These are phyloP conservation scores for Podospora comata DNA, from an alignment of 495 filamentous ascomycete genomes.

Conservation along the genomic window DNA sequence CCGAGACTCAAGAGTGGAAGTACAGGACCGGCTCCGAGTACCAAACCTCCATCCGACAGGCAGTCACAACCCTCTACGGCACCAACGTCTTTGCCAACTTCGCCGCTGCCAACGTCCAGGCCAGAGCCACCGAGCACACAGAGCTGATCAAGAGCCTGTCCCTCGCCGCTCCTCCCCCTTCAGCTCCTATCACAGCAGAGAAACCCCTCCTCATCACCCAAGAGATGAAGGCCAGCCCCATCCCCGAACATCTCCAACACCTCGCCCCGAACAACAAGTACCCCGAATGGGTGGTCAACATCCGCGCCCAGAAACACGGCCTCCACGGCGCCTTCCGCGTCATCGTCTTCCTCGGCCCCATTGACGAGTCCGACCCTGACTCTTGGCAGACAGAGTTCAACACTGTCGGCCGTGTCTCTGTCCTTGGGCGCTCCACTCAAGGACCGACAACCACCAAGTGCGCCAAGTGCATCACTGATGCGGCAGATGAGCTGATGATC, in stretches of 20 bases:
- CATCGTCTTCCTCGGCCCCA: conserved; percentile 42
- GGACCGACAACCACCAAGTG: conserved; percentile 21
- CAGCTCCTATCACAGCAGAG: neutral
- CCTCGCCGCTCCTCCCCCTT: neutral
- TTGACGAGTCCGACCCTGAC: conserved; percentile 25
- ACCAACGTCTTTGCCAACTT: conserved; percentile 30
- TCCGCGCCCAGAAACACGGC: conserved; percentile 41
- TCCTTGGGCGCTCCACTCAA: conserved; percentile 33
- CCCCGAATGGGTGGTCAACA: conserved; percentile 44
- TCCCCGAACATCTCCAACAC: conserved; percentile 25
- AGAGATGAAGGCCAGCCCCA: conserved; percentile 11
- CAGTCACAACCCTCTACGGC: conserved; percentile 26
- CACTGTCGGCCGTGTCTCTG: conserved; percentile 40
- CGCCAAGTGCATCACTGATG: conserved; percentile 35
- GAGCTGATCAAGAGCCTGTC: neutral
- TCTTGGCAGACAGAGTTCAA: conserved; percentile 36
- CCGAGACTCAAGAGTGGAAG: conserved; percentile 46
- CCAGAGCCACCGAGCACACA: conserved; percentile 12
- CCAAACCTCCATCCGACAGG: conserved; percentile 18
- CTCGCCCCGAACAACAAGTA: conserved; percentile 37
- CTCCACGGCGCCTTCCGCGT: conserved; percentile 40
- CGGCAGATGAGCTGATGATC: conserved; percentile 28
- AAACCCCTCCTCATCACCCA: neutral
- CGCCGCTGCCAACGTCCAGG: conserved; percentile 17
- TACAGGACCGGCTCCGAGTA: conserved; percentile 16